Conservation (phyloP, 1,139 yeast genomes). For the Lodderomyces beijingensis region DNA sequence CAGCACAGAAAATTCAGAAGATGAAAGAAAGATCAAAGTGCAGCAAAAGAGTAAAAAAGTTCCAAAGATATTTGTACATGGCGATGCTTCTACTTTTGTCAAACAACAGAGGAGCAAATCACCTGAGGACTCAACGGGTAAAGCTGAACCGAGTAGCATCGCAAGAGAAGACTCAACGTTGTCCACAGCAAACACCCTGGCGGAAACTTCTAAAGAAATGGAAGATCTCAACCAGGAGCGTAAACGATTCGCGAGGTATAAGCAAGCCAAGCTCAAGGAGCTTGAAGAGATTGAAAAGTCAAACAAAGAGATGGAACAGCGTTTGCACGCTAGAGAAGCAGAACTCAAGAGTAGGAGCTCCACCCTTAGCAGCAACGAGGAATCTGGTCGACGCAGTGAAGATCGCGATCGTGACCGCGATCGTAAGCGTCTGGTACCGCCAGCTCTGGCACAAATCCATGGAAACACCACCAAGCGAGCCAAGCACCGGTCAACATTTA, state of each 20-base stretch:
- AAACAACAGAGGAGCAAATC: neutral
- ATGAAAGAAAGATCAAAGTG: neutral
- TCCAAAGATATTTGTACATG: neutral
- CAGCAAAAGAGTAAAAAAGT: too few relatives aligned
- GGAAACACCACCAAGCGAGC: neutral
- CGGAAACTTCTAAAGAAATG: neutral
- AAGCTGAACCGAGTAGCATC: neutral
- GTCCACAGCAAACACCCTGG: neutral
- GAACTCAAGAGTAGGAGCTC: neutral
- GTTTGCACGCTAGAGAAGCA: slow-evolving; percentile 2
- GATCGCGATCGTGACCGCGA: too few relatives aligned
- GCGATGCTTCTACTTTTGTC: neutral
- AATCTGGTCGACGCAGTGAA: too few relatives aligned
- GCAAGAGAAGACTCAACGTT: too few relatives aligned
- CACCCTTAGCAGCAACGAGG: neutral
- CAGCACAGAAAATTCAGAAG: too few relatives aligned
- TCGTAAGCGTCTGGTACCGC: neutral
- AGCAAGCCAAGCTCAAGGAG: slow-evolving; percentile 1
- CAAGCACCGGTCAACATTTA: neutral
- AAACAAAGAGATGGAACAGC: neutral
- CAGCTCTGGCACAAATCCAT: too few relatives aligned
- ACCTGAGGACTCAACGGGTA: neutral
- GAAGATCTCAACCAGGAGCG: slow-evolving; percentile 15
- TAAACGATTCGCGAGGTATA: slow-evolving; percentile 1
- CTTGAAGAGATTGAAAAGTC: slow-evolving; percentile 1